Evolutionary conservation across 805 yeast genomes (phyloP).

Genomic region (Millerozyma miso): DNA sequence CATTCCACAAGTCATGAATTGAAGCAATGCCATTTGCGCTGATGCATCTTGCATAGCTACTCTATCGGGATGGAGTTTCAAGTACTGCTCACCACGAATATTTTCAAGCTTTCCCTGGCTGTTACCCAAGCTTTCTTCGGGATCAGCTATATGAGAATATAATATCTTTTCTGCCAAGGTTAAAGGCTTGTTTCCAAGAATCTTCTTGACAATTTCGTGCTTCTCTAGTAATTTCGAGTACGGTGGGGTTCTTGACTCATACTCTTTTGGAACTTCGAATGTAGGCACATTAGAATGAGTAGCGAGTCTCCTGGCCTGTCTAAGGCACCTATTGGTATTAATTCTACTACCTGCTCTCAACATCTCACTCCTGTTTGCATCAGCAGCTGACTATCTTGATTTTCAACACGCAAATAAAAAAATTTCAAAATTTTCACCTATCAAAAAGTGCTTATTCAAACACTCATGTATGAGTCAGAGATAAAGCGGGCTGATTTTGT

Average conservation of each 20-base stretch:
- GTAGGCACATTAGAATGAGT: constrained; percentile 22
- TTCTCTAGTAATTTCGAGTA: constrained; percentile 69
- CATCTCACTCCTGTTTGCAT: constrained; percentile 4
- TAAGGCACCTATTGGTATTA: constrained; percentile 2
- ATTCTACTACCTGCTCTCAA: constrained; percentile 11
- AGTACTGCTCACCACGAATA: constrained; percentile 82
- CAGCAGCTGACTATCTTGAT: not conserved
- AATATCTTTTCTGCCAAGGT: constrained; percentile 93
- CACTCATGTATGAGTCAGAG: not conserved
- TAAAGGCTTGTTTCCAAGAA: constrained; percentile 68
- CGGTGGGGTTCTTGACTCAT: constrained; percentile 77
- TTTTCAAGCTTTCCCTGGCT: constrained; percentile 46
- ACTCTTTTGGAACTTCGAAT: constrained; percentile 53
- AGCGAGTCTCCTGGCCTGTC: constrained; percentile 24
- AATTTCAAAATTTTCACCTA: not conserved
- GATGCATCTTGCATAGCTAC: constrained; percentile 99
- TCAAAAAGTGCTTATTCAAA: not conserved
- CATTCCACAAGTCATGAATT: constrained; percentile 96
- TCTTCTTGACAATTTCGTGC: constrained; percentile 56
- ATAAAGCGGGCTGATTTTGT: not conserved
- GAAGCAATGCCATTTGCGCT: constrained; percentile 98
- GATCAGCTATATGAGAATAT: constrained; percentile 87
- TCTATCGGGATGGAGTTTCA: constrained; percentile 93
- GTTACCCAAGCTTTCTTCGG: constrained; percentile 68
- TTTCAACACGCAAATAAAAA: too few species aligned